These are phyloP conservation scores for Penicillium sp. DNA, from an alignment of 2,329 filamentous ascomycete species.

Conservation along the genomic window DNA sequence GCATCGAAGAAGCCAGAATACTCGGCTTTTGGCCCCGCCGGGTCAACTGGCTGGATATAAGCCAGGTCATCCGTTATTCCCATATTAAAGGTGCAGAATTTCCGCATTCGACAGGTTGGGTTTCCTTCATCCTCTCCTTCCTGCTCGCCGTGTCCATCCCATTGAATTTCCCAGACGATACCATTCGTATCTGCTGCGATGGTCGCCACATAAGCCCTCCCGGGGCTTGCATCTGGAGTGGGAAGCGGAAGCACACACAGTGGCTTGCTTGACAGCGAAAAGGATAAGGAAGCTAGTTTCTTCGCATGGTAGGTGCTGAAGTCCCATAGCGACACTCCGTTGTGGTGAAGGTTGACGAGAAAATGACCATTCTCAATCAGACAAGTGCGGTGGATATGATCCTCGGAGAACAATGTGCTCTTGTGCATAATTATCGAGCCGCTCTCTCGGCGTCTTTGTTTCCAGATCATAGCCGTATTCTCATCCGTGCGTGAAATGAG, in stretches of 20 bases:
- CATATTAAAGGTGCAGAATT: constrained; percentile 75
- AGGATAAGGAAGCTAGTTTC: constrained; percentile 63
- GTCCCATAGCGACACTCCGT: constrained; percentile 78
- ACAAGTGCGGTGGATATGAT: constrained; percentile 79
- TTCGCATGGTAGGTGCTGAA: constrained; percentile 64
- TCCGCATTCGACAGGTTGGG: constrained; percentile 55
- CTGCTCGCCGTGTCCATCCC: constrained; percentile 53
- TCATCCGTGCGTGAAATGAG: constrained; percentile 79
- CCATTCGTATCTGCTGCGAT: constrained; percentile 78
- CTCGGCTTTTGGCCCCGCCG: constrained; percentile 73
- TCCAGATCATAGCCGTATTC: constrained; percentile 84
- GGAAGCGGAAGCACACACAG: constrained; percentile 78
- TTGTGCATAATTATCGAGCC: constrained; percentile 66
- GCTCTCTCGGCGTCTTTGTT: constrained; percentile 60
- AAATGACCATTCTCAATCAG: constrained; percentile 77
- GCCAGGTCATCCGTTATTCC: constrained; percentile 57
- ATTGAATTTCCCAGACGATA: constrained; percentile 76
- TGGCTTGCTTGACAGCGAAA: constrained; percentile 69
- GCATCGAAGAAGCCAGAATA: constrained; percentile 81
- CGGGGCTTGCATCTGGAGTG: constrained; percentile 60
- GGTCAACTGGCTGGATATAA: constrained; percentile 79
- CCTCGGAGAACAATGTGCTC: constrained; percentile 68
- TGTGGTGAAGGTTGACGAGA: constrained; percentile 76
- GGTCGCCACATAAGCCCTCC: constrained; percentile 73
- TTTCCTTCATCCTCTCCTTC: constrained; percentile 32